Evolutionary conservation across 768 basidiomycete species (phyloP), one percentile per base, ranked within the genome.

Genomic region (Rhizopogon roseolus): DNA sequence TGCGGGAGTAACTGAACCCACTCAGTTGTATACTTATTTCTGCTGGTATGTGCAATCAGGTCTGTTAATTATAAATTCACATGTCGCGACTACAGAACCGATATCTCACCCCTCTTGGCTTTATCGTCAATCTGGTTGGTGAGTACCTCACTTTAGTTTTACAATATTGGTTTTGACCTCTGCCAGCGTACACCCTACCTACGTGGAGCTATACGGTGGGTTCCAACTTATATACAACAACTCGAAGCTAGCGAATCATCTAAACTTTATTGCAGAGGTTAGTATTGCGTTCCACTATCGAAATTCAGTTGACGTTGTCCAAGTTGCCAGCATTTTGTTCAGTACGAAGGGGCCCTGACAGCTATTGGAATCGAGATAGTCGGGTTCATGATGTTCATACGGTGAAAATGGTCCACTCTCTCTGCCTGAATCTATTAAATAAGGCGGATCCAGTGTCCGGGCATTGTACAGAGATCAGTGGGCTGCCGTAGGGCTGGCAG

Each of bases 71-170:
- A 17, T 17, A 34, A 29, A 5, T 28, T 46, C 17, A 32, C 5
- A 19, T 22, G 32, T 36, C 14, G 38, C 29, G 50, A 19, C 41
- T 13, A 34, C 49, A 86, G 83, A 86, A 85, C 59, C 79, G 84
- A 25, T 86, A 86, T 59, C 66, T 85, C 17, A 84, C 80, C 0
- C 84, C 84, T 0, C 66, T 85, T 2, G 81, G 80, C 1, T 86
- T 86, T 61, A 76, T 84, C 16, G 63, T 85, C 42, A 84, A 85
- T 54, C 60, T 84, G 0, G 58, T 66, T 8, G 80, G 63, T 64
- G 48, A 61, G 64, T 5, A 34, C 22, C 14, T 14, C 13, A 16
- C 8, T 34, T 34, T 34, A 32, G 22, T 5, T 5, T 48, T 48
- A 22, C 14, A 9, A 19, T 22, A 22, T 48, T 19, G 22, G 13